Evolutionary conservation across 495 filamentous ascomycete species (phyloP).

Genomic region (Annulohypoxylon stygium): DNA sequence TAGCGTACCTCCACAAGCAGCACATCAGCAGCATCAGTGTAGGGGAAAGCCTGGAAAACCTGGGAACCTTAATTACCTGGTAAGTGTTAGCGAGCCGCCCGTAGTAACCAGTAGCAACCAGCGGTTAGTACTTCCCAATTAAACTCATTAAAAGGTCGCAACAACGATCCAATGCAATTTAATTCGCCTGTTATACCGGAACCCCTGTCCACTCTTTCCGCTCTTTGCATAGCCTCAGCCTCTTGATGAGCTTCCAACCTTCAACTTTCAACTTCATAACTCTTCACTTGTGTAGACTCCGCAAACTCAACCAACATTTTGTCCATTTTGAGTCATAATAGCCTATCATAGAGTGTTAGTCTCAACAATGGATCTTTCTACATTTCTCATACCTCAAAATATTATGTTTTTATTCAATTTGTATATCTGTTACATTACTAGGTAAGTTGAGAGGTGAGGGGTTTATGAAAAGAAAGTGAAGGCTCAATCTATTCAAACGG

Average conservation of each 20-base stretch:
- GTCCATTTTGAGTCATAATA: background rate
- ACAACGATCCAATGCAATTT: slow-evolving; percentile 15
- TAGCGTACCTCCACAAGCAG: background rate
- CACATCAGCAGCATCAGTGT: slow-evolving; percentile 5
- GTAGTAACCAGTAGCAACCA: slow-evolving; percentile 30
- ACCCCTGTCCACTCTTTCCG: slow-evolving; percentile 12
- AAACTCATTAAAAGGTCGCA: slow-evolving; percentile 34
- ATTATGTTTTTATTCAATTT: background rate
- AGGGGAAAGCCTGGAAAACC: background rate
- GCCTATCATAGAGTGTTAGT: background rate
- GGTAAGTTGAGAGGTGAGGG: slow-evolving; percentile 19
- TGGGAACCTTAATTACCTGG: slow-evolving; percentile 3
- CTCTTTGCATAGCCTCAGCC: slow-evolving; percentile 6
- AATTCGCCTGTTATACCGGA: slow-evolving; percentile 29
- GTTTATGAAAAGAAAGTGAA: slow-evolving; percentile 12
- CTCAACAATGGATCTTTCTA: background rate
- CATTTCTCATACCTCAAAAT: background rate
- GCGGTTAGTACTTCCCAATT: slow-evolving; percentile 25
- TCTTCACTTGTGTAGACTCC: background rate
- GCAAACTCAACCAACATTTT: background rate
- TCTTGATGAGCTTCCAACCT: slow-evolving; percentile 5
- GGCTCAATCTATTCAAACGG: slow-evolving; percentile 10
- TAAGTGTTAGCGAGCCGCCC: slow-evolving; percentile 23
- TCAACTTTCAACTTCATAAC: background rate
- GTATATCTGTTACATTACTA: background rate